Evolutionary conservation across 1,139 yeast species (phyloP).

Genomic region (Suhomyces kunorum): DNA sequence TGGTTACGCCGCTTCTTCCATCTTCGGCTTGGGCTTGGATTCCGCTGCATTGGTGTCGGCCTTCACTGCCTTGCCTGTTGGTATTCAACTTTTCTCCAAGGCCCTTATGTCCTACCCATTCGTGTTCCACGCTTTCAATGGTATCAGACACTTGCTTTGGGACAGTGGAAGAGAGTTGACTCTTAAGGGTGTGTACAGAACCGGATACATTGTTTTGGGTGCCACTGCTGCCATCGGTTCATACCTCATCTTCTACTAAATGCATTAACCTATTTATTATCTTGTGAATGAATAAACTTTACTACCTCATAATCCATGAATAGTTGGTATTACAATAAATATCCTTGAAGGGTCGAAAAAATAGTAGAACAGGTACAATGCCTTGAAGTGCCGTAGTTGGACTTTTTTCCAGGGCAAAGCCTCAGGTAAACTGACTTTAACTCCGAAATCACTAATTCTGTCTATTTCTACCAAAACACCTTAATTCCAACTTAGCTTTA

Average conservation of each 20-base stretch:
- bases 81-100: slow-evolving; percentile 64
- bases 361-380: neutral
- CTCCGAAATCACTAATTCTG: too few relatives aligned
- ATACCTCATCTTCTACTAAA: slow-evolving; percentile 48
- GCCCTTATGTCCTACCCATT: slow-evolving; percentile 78
- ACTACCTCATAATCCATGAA: too few relatives aligned
- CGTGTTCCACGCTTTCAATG: slow-evolving; percentile 82
- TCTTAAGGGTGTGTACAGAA: slow-evolving; percentile 83
- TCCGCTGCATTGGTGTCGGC: slow-evolving; percentile 58
- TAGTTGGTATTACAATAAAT: too few relatives aligned
- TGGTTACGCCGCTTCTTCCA: slow-evolving; percentile 70
- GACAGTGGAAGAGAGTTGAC: slow-evolving; percentile 80
- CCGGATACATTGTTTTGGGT: slow-evolving; percentile 84
- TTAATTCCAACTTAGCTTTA: too few relatives aligned
- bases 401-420: too few relatives aligned
- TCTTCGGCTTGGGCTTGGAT: slow-evolving; percentile 65
- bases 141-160: slow-evolving; percentile 92
- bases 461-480: too few relatives aligned
- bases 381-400: too few relatives aligned
- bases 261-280: slow-evolving; percentile 10
- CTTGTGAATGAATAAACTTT: slow-evolving; percentile 4
- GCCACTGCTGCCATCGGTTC: slow-evolving; percentile 67
- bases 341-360: too few relatives aligned
- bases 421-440: too few relatives aligned
- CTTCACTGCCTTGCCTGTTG: slow-evolving; percentile 61